A percentile compares a stretch with the other conserved stretches of the same genome.
phyloP scores from a whole-genome alignment of 495 filamentous ascomycete species.

The Penicillium herquei region DNA sequence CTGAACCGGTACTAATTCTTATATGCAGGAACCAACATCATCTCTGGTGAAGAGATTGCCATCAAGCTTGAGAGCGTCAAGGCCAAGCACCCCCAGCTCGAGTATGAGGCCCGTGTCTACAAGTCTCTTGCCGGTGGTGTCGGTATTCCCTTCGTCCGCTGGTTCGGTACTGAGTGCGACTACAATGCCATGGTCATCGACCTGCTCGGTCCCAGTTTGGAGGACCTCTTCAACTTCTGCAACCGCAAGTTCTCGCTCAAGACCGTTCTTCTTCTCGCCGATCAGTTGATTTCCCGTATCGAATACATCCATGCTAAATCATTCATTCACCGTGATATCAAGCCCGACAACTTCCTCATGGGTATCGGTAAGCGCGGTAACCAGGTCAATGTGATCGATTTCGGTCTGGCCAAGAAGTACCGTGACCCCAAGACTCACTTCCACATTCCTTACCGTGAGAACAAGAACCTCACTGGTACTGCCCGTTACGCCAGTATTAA shows the following conservation, averaged over 20 bases:
- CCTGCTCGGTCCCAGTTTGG: constrained; percentile 92
- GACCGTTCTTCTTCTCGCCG: constrained; percentile 96
- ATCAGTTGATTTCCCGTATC: constrained; percentile 98
- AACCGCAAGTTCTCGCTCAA: constrained; percentile 99
- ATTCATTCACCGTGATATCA: constrained; percentile 99
- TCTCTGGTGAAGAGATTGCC: constrained; percentile 98
- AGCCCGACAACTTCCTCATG: constrained; percentile 99
- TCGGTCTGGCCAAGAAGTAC: constrained; percentile 99
- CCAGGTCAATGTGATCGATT: constrained; percentile 99
- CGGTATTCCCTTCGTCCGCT: constrained; percentile 98
- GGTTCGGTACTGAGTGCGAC: constrained; percentile 99
- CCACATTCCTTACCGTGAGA: constrained; percentile 99
- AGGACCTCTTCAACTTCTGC: constrained; percentile 99
- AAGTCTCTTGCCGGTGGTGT: constrained; percentile 98
- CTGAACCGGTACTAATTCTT: constrained; percentile 2
- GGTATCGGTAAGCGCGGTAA: constrained; percentile 99
- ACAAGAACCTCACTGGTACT: constrained; percentile 99
- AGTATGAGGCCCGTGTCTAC: constrained; percentile 99
- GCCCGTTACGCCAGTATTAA: constrained; percentile 99
- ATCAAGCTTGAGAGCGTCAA: constrained; percentile 99
- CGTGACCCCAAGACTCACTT: constrained; percentile 99
- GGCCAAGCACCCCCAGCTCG: constrained; percentile 98
- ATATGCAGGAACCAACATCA: constrained; percentile 88
- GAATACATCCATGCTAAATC: constrained; percentile 99
- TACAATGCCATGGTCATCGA: constrained; percentile 99